phyloP scores from a whole-genome alignment of 2,329 filamentous ascomycete genomes.

The Curvularia eragrostidis region DNA sequence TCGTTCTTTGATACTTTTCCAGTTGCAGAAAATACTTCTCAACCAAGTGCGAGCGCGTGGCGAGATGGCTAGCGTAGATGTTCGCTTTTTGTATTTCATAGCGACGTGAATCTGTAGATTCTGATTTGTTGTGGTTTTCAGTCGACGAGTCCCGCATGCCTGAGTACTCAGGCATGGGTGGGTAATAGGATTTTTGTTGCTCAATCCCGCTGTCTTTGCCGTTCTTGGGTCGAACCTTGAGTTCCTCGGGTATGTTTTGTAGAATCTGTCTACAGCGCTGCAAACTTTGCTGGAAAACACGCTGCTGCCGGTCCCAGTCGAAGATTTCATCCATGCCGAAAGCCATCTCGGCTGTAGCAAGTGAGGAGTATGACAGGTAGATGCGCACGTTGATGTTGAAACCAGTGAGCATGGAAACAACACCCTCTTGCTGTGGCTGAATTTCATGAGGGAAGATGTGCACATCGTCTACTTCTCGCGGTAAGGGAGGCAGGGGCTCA shows the following conservation, averaged over 20 bases:
- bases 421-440: constrained; percentile 70
- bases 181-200: constrained; percentile 45
- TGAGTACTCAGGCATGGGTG: constrained; percentile 47
- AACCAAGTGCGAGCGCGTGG: constrained; percentile 82
- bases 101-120: constrained; percentile 50
- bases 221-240: constrained; percentile 63
- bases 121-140: constrained; percentile 31
- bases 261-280: constrained; percentile 72
- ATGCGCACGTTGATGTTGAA: constrained; percentile 82
- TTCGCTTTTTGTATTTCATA: constrained; percentile 93
- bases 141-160: constrained; percentile 37
- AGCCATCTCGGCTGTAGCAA: constrained; percentile 80
- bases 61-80: constrained; percentile 81
- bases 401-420: constrained; percentile 74
- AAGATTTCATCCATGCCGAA: constrained; percentile 80
- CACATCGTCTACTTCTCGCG: constrained; percentile 82
- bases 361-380: constrained; percentile 78
- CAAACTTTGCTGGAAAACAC: constrained; percentile 73
- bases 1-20: constrained; percentile 63
- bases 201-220: constrained; percentile 39
- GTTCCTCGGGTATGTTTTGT: constrained; percentile 70
- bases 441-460: constrained; percentile 77
- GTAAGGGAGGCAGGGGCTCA: constrained; percentile 79
- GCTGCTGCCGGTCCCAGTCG: constrained; percentile 78
- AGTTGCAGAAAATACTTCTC: constrained; percentile 83